Conservation (phyloP, 495 filamentous ascomycete species). For the Talaromyces borbonicus region DNA sequence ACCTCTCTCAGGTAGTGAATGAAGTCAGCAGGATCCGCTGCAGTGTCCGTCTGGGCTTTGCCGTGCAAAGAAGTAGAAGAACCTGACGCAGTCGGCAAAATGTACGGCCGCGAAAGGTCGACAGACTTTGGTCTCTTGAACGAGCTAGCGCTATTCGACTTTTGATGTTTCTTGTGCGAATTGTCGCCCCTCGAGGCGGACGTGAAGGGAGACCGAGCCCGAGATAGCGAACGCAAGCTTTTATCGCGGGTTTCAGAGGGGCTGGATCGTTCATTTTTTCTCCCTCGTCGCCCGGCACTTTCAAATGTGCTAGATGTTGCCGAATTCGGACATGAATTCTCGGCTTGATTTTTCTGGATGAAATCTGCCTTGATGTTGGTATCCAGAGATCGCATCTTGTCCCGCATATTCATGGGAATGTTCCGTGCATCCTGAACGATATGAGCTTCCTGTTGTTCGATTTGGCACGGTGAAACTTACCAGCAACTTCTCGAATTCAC, state of each 20-base stretch:
- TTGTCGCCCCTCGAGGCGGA: constrained; percentile 53
- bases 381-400: constrained; percentile 85
- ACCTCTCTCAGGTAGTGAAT: constrained; percentile 69
- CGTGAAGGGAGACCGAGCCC: constrained; percentile 64
- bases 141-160: constrained; percentile 33
- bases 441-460: constrained; percentile 6
- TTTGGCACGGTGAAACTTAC: constrained; percentile 14
- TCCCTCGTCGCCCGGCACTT: constrained; percentile 34
- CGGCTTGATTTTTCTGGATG: constrained; percentile 74
- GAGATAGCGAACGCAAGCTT: constrained; percentile 47
- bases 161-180: constrained; percentile 49
- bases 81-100: constrained; percentile 31
- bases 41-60: constrained; percentile 33
- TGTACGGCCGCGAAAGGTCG: constrained; percentile 37
- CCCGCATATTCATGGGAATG: constrained; percentile 84
- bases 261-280: constrained; percentile 9
- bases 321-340: constrained; percentile 32
- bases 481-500: constrained; percentile 42
- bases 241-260: constrained; percentile 30
- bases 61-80: constrained; percentile 35
- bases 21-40: constrained; percentile 63
- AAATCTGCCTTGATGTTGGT: constrained; percentile 91
- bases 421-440: constrained; percentile 66
- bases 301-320: constrained; percentile 17
- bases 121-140: constrained; percentile 33